Conservation (phyloP, 495 filamentous ascomycete species). For the Lepraria neglecta region DNA sequence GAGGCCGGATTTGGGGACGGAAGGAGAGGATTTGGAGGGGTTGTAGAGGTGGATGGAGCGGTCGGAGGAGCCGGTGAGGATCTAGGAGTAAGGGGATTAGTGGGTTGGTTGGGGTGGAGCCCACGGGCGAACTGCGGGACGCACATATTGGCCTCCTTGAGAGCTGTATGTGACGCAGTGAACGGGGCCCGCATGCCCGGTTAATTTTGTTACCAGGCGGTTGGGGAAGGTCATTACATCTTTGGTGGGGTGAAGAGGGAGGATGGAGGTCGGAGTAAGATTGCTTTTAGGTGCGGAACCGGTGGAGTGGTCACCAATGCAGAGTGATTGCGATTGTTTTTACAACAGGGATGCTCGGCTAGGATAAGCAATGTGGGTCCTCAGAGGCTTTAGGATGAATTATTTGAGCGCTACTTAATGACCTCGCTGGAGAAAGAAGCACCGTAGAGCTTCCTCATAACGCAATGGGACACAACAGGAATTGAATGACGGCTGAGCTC, state of each 20-base stretch:
- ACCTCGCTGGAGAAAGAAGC: not conserved
- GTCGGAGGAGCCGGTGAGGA: slow-evolving; percentile 83
- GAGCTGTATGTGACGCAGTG: slow-evolving; percentile 68
- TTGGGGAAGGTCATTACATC: slow-evolving; percentile 28
- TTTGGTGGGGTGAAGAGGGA: not conserved
- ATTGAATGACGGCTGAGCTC: slow-evolving; percentile 4
- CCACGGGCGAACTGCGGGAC: no score
- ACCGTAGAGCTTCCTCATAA: slow-evolving; percentile 3
- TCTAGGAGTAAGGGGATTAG: slow-evolving; percentile 38
- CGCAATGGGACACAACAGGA: not conserved
- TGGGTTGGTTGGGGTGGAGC: slow-evolving; percentile 15
- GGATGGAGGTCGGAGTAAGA: not conserved
- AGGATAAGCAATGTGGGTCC: no score
- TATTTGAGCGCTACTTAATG: slow-evolving; percentile 4
- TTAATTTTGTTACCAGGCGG: slow-evolving; percentile 23
- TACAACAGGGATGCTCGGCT: no score
- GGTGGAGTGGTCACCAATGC: not conserved
- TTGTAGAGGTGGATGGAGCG: slow-evolving; percentile 73
- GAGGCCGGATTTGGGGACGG: slow-evolving; percentile 43
- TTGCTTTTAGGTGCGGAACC: not conserved
- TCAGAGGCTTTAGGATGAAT: not conserved
- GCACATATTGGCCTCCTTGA: slow-evolving; percentile 57
- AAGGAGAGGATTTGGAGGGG: slow-evolving; percentile 30
- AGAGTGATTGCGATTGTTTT: no score
- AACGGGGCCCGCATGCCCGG: slow-evolving; percentile 52